A percentile compares a stretch with the other conserved stretches of the same genome.
These are phyloP conservation scores for Haplosporangium sp. DNA, from an alignment of 371 early-diverging fungal species.

Conservation along the genomic window DNA sequence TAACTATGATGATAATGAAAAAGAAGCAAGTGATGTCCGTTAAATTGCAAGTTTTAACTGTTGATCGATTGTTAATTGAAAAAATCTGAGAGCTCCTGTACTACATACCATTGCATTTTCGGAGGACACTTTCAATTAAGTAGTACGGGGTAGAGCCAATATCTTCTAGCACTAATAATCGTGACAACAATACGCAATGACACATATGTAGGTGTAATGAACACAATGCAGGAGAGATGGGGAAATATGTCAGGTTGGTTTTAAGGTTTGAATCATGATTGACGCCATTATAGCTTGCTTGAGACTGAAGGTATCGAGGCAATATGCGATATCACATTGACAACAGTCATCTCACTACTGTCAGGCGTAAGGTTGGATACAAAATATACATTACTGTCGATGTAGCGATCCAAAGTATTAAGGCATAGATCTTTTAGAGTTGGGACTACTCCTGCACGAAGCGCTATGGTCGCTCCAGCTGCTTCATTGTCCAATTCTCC, in stretches of 20 bases:
- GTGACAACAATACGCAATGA: not conserved
- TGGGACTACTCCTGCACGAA: constrained; percentile 12
- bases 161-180: constrained; percentile 38
- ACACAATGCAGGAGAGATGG: constrained; percentile 1
- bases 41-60: not conserved
- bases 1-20: constrained; percentile 12
- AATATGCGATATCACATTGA: not conserved
- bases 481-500: not conserved
- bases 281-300: not conserved
- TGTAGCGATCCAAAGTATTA: constrained; percentile 43
- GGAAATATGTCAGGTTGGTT: not conserved
- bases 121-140: constrained; percentile 46
- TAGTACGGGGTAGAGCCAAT: constrained; percentile 49
- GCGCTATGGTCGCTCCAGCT: not conserved
- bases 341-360: too few relatives aligned
- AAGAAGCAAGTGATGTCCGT: not conserved
- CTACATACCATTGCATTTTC: constrained; percentile 46
- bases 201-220: not conserved
- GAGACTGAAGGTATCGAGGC: not conserved
- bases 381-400: constrained; percentile 35
- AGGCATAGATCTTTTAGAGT: constrained; percentile 45
- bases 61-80: not conserved
- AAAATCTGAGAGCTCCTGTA: not conserved
- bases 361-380: not conserved
- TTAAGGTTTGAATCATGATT: not conserved